Evolutionary conservation across 2,329 filamentous ascomycete species (phyloP), one percentile per base, ranked within the genome.

Genomic region (Fusarium albidum): DNA sequence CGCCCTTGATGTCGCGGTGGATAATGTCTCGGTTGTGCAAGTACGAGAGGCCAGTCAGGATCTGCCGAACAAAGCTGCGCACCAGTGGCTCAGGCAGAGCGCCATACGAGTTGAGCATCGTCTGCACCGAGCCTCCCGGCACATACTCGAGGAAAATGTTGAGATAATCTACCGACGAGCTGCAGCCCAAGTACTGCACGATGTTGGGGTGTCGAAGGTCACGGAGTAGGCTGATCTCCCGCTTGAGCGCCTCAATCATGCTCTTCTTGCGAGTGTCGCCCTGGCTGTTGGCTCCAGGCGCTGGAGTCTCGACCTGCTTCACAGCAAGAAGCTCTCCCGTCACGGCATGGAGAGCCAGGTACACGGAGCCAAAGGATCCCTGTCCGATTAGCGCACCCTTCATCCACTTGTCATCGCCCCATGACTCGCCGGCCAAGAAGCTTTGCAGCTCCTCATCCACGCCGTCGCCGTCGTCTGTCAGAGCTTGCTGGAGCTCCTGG

Each of bases 81-180:
- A 98, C 93, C 52, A 99, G 82, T 2, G 92, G 92, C 72, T 99
- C 95, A 14, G 91, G 90, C 47, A 99, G 85, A 8, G 94, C 94
- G 55, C 96, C 96, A 72, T 99, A 99, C 64, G 96, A 96, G 78
- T 97, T 95, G 62, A 99, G 88, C 93, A 99, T 98, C 9, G 92
- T 96, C 63, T 96, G 95, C 21, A 99, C 96, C 11, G 94, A 98
- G 38, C 95, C 95, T 75, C 95, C 95, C 13, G 95, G 91, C 27
- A 99, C 95, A 73, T 99, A 99, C 75, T 99, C 95, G 70, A 99
- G 87, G 86, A 99, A 99, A 89, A 99, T 99, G 78, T 99, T 99
- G 68, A 99, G 86, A 72, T 94, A 89, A 49, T 93, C 89, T 14
- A 91, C 86, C 57, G 96, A 95, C 9, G 92, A 94, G 68, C 93